Evolutionary conservation across 345 rosid species (phyloP), one percentile per base, ranked within the genome.

Genomic region (Kandelia obovata): DNA sequence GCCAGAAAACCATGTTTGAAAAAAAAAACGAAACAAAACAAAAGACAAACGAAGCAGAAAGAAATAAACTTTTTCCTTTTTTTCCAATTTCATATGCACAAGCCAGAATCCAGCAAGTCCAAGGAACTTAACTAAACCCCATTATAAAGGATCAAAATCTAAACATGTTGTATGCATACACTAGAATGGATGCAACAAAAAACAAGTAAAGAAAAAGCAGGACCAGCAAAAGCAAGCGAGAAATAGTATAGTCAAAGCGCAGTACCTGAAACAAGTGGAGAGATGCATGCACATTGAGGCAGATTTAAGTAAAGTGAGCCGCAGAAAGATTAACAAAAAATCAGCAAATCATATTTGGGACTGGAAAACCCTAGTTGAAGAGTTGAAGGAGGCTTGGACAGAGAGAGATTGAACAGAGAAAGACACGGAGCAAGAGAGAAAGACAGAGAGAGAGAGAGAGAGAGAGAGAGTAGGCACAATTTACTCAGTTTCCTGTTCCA

Each of bases 301-400:
- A 32, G 5, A 20, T 43, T 43, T 62, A 9, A 39, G 30, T n/a
- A 58, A 58, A 28, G 67, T 2, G 17, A 43, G 17, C 49, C 16
- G 5, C 17, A 13, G 19, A 43, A 13, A 13, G 16, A 11, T 43
- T 13, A 13, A 13, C 3, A 37, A 64, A 2, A n/a, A 20, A 37
- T 20, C 64, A 59, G 34, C 27, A 31, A 57, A 58, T 66, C 74
- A 57, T 62, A 56, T 47, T 76, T 69, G 66, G 56, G 51, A 75
- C 20, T 65, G 67, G 46, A 65, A 73, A 83, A 78, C 84, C 80
- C 86, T 77, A 80, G 47, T n/a, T 2, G 5, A 23, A 20, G 49
- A 34, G 10, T 34, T 46, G 43, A 52, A 32, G 66, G 26, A 46
- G 26, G 3, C 19, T 28, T 21, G 26, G 16, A 27, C 47, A 37